Conservation (phyloP, 2,329 filamentous ascomycete species). For the Ilyonectria mors-panacis region DNA sequence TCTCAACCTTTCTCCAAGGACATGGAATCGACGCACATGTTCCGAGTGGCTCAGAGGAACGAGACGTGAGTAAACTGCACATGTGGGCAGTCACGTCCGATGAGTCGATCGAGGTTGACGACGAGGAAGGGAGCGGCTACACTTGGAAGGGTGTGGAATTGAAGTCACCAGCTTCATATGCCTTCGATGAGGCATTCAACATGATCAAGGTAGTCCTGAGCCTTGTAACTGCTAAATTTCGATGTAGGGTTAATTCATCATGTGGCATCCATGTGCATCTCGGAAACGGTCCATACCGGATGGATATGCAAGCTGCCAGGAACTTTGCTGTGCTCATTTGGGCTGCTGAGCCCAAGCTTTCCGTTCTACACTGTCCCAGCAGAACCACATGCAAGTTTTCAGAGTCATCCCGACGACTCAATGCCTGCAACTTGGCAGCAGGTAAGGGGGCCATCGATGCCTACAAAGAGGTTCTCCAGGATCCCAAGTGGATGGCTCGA, state of each 20-base stretch:
- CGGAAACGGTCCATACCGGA: constrained; percentile 51
- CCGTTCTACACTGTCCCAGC: constrained; percentile 53
- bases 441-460: constrained; percentile 24
- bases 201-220: constrained; percentile 52
- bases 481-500: constrained; percentile 26
- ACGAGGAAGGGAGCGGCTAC: constrained; percentile 2
- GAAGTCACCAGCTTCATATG: constrained; percentile 53
- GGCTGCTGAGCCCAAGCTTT: constrained; percentile 55
- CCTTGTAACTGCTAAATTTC: constrained; percentile 50
- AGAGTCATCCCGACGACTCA: constrained; percentile 32
- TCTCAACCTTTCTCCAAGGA: not conserved
- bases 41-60: not conserved
- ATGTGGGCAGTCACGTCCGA: constrained; percentile 32
- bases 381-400: constrained; percentile 37
- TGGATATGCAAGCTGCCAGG: constrained; percentile 48
- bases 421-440: constrained; percentile 7
- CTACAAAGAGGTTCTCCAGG: not conserved
- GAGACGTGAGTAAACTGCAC: not conserved
- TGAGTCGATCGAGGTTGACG: not conserved
- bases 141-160: constrained; percentile 42
- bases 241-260: constrained; percentile 51
- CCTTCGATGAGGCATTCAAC: constrained; percentile 45
- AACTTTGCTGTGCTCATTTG: constrained; percentile 53
- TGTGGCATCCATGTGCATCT: constrained; percentile 57
- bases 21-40: not conserved